A percentile compares a stretch with the other conserved stretches of the same genome.
phyloP scores from a whole-genome alignment of 1,284 basidiomycete species.

The Heliocybe sulcata region DNA sequence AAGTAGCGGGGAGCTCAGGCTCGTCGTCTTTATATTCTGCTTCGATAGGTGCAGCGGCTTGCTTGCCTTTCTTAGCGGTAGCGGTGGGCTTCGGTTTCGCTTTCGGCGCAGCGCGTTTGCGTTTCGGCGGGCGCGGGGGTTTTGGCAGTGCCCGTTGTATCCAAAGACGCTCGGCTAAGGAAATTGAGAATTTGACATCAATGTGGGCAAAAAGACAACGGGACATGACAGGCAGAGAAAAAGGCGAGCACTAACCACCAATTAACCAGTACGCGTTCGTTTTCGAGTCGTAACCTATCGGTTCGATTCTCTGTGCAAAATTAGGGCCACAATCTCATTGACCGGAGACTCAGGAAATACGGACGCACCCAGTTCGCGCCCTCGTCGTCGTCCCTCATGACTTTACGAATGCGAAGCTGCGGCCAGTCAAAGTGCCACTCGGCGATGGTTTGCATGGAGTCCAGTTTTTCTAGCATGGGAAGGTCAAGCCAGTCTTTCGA shows the following conservation, averaged over 20 bases:
- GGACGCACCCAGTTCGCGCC: conserved; percentile 63
- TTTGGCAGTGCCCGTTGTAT: conserved; percentile 67
- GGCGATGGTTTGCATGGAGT: conserved; percentile 62
- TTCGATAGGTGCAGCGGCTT: neutral
- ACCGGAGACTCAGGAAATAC: conserved; percentile 5
- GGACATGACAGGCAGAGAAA: too few species aligned
- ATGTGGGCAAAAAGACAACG: too few species aligned
- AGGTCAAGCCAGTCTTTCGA: conserved; percentile 63
- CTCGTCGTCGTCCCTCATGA: conserved; percentile 77
- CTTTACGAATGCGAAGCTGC: conserved; percentile 39
- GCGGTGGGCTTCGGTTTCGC: neutral
- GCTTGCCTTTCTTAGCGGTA: conserved; percentile 3
- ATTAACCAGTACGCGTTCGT: conserved; percentile 87
- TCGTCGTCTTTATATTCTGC: neutral
- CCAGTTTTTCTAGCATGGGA: conserved; percentile 66
- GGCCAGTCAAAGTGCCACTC: conserved; percentile 79
- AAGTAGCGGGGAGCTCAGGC: neutral
- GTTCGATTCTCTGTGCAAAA: conserved; percentile 65
- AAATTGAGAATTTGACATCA: neutral
- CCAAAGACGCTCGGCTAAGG: conserved; percentile 75
- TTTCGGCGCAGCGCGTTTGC: conserved; percentile 33
- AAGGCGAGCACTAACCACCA: conserved; percentile 54
- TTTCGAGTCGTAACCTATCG: conserved; percentile 80
- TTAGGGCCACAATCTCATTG: neutral
- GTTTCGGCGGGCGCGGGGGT: conserved; percentile 41